Conservation (phyloP, 495 filamentous ascomycete genomes). For the Hypoxylon subgilvum region DNA sequence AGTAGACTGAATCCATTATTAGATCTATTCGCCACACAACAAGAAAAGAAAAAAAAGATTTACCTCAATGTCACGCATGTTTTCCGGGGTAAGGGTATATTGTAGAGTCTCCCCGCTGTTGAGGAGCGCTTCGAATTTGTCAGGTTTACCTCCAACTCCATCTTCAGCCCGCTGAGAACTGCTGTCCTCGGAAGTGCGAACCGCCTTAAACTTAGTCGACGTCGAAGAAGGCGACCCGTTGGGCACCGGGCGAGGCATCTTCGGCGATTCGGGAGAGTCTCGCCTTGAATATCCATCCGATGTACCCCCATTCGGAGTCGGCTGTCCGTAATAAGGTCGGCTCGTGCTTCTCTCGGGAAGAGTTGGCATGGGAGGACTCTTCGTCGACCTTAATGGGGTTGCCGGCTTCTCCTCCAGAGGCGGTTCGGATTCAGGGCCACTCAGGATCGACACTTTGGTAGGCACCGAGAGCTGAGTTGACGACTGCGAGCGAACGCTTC, state of each 20-base stretch:
- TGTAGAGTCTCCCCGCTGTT: slow-evolving; percentile 90
- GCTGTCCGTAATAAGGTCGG: slow-evolving; percentile 33
- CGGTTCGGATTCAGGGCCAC: slow-evolving; percentile 30
- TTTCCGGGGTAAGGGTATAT: slow-evolving; percentile 89
- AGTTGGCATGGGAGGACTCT: slow-evolving; percentile 40
- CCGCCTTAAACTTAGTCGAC: slow-evolving; percentile 52
- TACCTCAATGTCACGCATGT: slow-evolving; percentile 85
- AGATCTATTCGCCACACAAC: slow-evolving; percentile 23
- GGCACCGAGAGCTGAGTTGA: slow-evolving; percentile 30
- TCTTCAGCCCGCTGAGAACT: slow-evolving; percentile 49
- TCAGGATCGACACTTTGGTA: slow-evolving; percentile 46
- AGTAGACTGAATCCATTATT: slow-evolving; percentile 44
- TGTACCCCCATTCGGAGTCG: slow-evolving; percentile 18
- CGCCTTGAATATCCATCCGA: slow-evolving; percentile 21
- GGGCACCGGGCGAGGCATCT: slow-evolving; percentile 23
- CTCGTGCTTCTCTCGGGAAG: slow-evolving; percentile 51
- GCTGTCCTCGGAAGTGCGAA: slow-evolving; percentile 59
- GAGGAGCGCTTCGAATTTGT: slow-evolving; percentile 83
- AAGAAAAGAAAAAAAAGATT: slow-evolving; percentile 35
- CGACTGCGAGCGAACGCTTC: slow-evolving; percentile 20
- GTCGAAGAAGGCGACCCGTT: slow-evolving; percentile 47
- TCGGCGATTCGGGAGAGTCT: slow-evolving; percentile 36
- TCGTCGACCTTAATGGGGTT: slow-evolving; percentile 30
- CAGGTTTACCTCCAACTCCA: slow-evolving; percentile 37
- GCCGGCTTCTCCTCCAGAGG: slow-evolving; percentile 43